Conservation (phyloP, 371 early-diverging fungal genomes). For the Nematocida ausubeli region DNA sequence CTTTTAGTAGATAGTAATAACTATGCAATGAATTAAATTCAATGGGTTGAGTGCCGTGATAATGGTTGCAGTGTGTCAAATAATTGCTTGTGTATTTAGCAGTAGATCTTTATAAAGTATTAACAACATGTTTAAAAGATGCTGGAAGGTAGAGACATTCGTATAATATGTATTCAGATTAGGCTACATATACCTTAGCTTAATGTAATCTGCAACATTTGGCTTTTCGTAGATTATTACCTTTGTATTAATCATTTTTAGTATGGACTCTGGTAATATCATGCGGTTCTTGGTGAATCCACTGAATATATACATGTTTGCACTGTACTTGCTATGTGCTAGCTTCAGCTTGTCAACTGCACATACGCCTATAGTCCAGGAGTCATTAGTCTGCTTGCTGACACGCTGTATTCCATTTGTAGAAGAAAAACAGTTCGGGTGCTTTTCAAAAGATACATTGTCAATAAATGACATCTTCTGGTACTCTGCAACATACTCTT, state of each 20-base stretch:
- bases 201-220: slow-evolving; percentile 28
- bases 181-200: slow-evolving; percentile 11
- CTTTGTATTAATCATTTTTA: neutral
- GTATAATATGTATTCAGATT: no score
- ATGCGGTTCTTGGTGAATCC: slow-evolving; percentile 14
- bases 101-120: no score
- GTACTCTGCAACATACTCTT: neutral
- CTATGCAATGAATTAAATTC: no score
- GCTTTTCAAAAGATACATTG: slow-evolving; percentile 8
- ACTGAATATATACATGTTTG: slow-evolving; percentile 16
- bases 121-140: no score
- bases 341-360: neutral
- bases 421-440: neutral
- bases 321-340: neutral
- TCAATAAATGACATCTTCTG: slow-evolving; percentile 8
- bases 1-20: no score
- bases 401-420: neutral
- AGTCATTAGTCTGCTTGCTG: neutral
- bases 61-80: no score
- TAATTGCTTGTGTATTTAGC: no score
- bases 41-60: no score
- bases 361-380: slow-evolving; percentile 2
- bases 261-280: slow-evolving; percentile 2
- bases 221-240: slow-evolving; percentile 28
- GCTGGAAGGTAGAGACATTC: no score